Evolutionary conservation across 306 rosid species (phyloP).

Genomic region (Carpinus viminea): DNA sequence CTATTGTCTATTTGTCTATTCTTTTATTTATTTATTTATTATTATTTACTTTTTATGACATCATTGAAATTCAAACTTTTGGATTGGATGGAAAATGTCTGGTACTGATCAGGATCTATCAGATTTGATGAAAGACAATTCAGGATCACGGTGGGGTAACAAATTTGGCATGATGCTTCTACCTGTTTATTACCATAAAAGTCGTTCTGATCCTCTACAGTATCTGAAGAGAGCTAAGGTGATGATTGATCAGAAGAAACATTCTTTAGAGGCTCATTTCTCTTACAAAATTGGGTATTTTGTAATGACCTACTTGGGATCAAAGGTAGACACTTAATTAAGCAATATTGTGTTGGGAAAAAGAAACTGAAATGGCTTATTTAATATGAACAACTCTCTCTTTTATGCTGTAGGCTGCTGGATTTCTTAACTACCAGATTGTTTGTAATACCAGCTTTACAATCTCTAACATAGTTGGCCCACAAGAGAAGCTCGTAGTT

Average conservation of each 20-base stretch:
- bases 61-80: background rate
- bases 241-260: constrained; percentile 74
- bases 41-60: background rate
- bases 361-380: background rate
- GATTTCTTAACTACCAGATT: constrained; percentile 65
- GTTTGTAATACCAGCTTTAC: constrained; percentile 75
- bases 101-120: constrained; percentile 55
- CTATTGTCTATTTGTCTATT: background rate
- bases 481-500: constrained; percentile 68
- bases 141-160: constrained; percentile 81
- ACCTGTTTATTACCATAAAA: constrained; percentile 59
- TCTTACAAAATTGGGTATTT: constrained; percentile 53
- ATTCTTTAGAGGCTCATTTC: constrained; percentile 58
- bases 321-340: constrained; percentile 37
- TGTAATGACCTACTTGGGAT: constrained; percentile 61
- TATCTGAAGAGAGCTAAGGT: constrained; percentile 65
- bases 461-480: constrained; percentile 83
- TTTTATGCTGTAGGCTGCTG: constrained; percentile 50
- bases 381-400: background rate
- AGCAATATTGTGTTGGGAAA: background rate
- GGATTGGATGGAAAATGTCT: constrained; percentile 19
- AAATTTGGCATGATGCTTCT: constrained; percentile 68
- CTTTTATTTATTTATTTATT: constrained; percentile 7
- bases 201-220: constrained; percentile 48
- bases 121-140: constrained; percentile 59